Evolutionary conservation across 1,139 yeast species (phyloP), one percentile per base, ranked within the genome.

Genomic region (Lizanozyma gosingica): DNA sequence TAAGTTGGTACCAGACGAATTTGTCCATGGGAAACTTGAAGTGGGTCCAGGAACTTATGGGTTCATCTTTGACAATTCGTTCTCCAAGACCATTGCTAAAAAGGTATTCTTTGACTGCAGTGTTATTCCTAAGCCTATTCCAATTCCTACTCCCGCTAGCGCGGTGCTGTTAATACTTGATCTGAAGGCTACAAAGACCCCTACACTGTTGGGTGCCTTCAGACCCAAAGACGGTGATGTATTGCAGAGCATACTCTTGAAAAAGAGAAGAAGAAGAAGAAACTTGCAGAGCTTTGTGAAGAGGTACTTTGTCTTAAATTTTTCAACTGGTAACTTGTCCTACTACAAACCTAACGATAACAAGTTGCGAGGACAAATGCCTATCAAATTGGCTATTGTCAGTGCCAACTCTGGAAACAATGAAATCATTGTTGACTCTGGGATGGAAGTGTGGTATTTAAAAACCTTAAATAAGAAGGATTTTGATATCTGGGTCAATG

Each of bases 381-480:
- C 94, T 16, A 78, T 92, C 37, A 78, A 76, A 40, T 73, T 83
- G 38, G 80, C 95, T 8, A 85, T 84, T 18, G 78, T 92, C 3
- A 78, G 94, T 43, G 97, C 95, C 2, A 81, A 83, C 51, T 71
- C 78, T 27, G 74, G 75, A 41, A 76, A 77, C 18, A 65, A 78
- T 40, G 84, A 84, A 51, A 79, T 92, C 38, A 81, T 83, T 40
- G 74, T 92, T 47, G 97, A 92, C 58, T 87, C 97, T 0, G 98
- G 98, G 2, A 82, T 92, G 80, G 98, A 92, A 57, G 80, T 86
- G 14, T 92, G 98, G 98, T 80, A 78, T 39, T 67, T 92, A 47
- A 84, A 83, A 51, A 86, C 97, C 0, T 63, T 73, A 36, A 78
- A 73, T 42, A 60, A 60, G 14, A 67, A 70, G 3, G 92, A 85